These are phyloP conservation scores for Metarhizium anisopliae DNA, from an alignment of 2,329 filamentous ascomycete species.

Conservation along the genomic window DNA sequence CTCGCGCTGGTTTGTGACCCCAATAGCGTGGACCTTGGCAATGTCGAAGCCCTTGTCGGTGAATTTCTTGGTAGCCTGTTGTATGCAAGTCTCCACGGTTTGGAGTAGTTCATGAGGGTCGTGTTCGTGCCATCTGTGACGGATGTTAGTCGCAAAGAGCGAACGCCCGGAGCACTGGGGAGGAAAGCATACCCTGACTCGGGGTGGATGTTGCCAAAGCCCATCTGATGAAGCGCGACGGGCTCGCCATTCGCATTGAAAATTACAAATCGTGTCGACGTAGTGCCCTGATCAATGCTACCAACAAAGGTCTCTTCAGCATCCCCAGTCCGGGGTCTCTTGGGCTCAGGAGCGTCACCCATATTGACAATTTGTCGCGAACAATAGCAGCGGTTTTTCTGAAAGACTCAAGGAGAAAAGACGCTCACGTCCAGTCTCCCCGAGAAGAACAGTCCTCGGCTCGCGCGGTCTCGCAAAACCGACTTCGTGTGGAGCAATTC, in stretches of 20 bases:
- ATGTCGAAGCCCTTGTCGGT: conserved; percentile 57
- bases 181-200: conserved; percentile 57
- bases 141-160: conserved; percentile 6
- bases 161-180: not conserved
- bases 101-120: conserved; percentile 68
- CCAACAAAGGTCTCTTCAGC: conserved; percentile 59
- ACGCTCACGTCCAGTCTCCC: not conserved
- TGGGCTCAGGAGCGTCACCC: conserved; percentile 10
- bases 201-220: conserved; percentile 78
- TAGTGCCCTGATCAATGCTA: conserved; percentile 86
- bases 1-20: conserved; percentile 86
- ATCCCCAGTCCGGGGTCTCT: conserved; percentile 9
- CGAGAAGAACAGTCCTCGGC: not conserved
- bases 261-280: conserved; percentile 81
- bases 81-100: conserved; percentile 72
- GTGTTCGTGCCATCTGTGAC: conserved; percentile 76
- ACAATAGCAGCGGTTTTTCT: not conserved
- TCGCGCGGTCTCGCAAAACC: not conserved
- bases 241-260: conserved; percentile 74
- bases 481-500: not conserved
- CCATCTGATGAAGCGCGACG: conserved; percentile 75
- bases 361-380: conserved; percentile 22
- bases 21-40: conserved; percentile 65
- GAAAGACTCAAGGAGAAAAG: not conserved
- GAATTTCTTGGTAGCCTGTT: conserved; percentile 65